phyloP scores from a whole-genome alignment of 257 asterid species.

The Nicotiana noctiflora region DNA sequence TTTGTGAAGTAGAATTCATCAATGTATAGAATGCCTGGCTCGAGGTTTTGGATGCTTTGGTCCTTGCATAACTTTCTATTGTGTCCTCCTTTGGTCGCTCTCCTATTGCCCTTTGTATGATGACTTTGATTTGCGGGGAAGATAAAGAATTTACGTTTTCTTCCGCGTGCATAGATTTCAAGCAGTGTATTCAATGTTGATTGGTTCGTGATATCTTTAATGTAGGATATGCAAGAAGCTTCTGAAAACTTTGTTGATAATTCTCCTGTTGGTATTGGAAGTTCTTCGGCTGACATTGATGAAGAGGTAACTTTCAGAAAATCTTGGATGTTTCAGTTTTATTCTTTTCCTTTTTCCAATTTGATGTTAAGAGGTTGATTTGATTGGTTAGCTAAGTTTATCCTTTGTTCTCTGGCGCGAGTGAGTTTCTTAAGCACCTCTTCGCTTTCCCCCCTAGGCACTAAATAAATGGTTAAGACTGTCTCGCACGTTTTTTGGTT shows the following conservation, averaged over 20 bases:
- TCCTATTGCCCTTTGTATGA: neutral
- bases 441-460: neutral
- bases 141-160: neutral
- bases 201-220: constrained; percentile 4
- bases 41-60: neutral
- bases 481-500: neutral
- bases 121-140: neutral
- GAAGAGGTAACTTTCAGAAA: constrained; percentile 21
- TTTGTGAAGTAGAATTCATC: neutral
- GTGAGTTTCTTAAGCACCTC: neutral
- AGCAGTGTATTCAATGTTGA: neutral
- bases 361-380: neutral
- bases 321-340: neutral
- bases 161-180: neutral
- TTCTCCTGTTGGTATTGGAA: constrained; percentile 22
- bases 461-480: neutral
- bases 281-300: constrained; percentile 26
- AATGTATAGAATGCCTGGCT: neutral
- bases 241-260: constrained; percentile 24
- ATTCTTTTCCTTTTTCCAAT: neutral
- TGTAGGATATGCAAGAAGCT: constrained; percentile 34
- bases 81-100: neutral
- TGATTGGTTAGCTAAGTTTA: neutral
- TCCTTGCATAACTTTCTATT: neutral
- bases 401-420: neutral